These are phyloP conservation scores for Senna tora DNA, from an alignment of 306 rosid species.

Conservation along the genomic window DNA sequence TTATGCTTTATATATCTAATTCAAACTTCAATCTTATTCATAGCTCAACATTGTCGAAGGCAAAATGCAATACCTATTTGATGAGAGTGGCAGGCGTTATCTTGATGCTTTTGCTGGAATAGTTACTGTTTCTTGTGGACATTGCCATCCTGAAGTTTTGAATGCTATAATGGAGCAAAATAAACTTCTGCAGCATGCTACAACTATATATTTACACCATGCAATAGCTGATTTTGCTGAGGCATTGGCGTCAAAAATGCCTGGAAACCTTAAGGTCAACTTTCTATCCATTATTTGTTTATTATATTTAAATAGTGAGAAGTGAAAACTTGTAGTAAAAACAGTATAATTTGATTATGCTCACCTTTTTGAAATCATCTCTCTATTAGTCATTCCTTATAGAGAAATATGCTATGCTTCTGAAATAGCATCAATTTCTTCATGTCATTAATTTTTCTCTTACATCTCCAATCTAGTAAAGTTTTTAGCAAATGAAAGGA, in stretches of 20 bases:
- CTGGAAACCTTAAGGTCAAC: constrained; percentile 68
- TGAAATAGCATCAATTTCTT: constrained; percentile 4
- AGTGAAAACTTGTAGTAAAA: neutral
- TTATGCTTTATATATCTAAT: constrained; percentile 8
- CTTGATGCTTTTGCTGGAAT: constrained; percentile 96
- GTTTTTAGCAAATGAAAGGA: neutral
- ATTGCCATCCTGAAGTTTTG: constrained; percentile 83
- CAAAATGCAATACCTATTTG: constrained; percentile 90
- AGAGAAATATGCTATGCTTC: neutral
- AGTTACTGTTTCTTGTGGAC: constrained; percentile 98
- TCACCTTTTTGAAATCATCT: neutral
- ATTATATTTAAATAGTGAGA: neutral
- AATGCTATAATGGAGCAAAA: constrained; percentile 74
- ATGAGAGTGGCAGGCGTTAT: constrained; percentile 87
- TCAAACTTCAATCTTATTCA: constrained; percentile 14
- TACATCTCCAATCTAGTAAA: neutral
- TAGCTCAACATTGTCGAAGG: constrained; percentile 96
- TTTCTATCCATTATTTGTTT: neutral
- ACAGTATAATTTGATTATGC: neutral
- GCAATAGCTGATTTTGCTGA: constrained; percentile 68
- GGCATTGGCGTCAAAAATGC: constrained; percentile 77
- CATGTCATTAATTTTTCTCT: constrained; percentile 13
- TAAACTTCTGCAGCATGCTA: constrained; percentile 75
- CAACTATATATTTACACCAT: constrained; percentile 74
- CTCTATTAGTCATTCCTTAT: neutral